Conservation (phyloP, 352 stramenopile species). For the Pythium aphanidermatum region DNA sequence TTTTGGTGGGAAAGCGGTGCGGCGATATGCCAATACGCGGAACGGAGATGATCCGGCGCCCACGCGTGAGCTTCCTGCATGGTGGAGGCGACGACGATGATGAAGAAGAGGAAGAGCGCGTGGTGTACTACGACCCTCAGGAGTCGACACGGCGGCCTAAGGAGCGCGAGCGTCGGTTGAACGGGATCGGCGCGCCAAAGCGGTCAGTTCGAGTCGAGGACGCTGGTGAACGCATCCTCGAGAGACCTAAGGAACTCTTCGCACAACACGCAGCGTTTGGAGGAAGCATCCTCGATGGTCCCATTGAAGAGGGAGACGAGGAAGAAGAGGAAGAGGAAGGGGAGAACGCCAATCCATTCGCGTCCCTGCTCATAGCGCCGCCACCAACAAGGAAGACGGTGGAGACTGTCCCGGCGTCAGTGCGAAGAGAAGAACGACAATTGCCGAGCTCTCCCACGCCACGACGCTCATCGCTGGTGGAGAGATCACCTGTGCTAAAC, state of each 20-base stretch:
- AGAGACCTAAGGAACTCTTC: conserved; percentile 38
- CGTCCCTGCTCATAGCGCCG: conserved; percentile 36
- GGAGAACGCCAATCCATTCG: conserved; percentile 57
- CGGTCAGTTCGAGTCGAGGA: neutral
- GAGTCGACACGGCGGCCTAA: conserved; percentile 15
- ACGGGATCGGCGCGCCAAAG: neutral
- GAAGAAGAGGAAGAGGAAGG: conserved; percentile 19
- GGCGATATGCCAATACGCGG: no score
- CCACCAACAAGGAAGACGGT: neutral
- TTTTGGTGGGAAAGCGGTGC: no score
- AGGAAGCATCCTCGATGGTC: neutral
- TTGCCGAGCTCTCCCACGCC: neutral
- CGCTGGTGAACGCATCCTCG: conserved; percentile 16
- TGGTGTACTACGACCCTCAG: conserved; percentile 64
- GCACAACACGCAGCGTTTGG: conserved; percentile 18
- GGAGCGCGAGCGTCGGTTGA: conserved; percentile 17
- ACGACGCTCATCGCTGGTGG: no score
- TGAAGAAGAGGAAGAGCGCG: conserved; percentile 30
- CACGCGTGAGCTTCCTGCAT: neutral
- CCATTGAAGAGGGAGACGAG: conserved; percentile 23
- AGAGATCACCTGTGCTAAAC: no score
- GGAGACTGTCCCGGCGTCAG: neutral
- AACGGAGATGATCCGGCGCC: no score
- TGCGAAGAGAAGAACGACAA: neutral
- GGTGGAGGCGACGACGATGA: conserved; percentile 13